Conservation (phyloP, 768 basidiomycete genomes). For the Xerocomellus amylosporus region DNA sequence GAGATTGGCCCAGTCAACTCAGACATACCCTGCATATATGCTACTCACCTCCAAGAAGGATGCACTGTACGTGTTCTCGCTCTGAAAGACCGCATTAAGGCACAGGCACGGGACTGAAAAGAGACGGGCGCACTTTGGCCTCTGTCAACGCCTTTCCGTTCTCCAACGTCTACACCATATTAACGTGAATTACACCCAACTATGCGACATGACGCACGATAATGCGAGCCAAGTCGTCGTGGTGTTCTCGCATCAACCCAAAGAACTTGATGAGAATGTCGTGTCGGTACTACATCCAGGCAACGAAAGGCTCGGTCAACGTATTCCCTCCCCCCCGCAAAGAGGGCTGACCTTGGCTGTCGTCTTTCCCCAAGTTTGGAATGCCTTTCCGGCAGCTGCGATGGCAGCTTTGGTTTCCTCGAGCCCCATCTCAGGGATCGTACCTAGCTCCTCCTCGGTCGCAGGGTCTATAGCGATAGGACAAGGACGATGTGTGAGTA, state of each 20-base stretch:
- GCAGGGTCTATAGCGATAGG: conserved; percentile 67
- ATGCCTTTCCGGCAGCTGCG: conserved; percentile 72
- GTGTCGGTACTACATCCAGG: conserved; percentile 59
- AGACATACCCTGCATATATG: not conserved
- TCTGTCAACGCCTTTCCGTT: conserved; percentile 92
- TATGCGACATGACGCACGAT: conserved; percentile 52
- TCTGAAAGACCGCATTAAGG: conserved; percentile 36
- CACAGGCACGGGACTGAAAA: not conserved
- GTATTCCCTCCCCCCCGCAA: not conserved
- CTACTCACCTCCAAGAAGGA: conserved; percentile 73
- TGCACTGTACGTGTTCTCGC: conserved; percentile 82
- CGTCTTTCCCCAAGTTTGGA: conserved; percentile 83
- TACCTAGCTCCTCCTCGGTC: conserved; percentile 77
- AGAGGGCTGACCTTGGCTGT: conserved; percentile 67
- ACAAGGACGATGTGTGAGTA: conserved; percentile 1
- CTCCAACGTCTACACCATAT: conserved; percentile 69
- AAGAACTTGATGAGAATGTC: conserved; percentile 80
- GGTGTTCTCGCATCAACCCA: conserved; percentile 74
- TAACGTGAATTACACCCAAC: conserved; percentile 2
- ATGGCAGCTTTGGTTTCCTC: conserved; percentile 85
- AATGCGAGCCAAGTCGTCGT: conserved; percentile 83
- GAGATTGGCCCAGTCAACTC: conserved; percentile 1
- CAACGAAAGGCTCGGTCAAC: not conserved
- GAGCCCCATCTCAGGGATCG: conserved; percentile 85
- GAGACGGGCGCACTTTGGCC: conserved; percentile 53